Evolutionary conservation across 208 protist species (phyloP).

Genomic region (Trypanosoma boissoni): DNA sequence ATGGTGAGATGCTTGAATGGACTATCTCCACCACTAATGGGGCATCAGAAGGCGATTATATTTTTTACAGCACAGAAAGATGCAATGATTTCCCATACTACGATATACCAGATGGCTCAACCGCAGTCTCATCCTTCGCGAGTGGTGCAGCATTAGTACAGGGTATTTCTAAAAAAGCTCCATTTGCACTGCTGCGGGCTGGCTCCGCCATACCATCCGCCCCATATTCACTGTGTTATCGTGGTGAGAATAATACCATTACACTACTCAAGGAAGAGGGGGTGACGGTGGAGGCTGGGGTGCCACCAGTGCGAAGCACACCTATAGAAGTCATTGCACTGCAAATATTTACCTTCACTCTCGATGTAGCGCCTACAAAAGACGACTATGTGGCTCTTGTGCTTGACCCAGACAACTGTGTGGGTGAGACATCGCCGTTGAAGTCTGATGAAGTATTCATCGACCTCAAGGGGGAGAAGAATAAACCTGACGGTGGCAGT

Average conservation of each 20-base stretch:
- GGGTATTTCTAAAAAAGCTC: background rate
- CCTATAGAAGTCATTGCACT: slow-evolving; percentile 27
- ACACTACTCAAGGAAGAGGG: slow-evolving; percentile 37
- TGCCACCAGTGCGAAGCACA: slow-evolving; percentile 34
- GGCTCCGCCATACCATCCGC: background rate
- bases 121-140: slow-evolving; percentile 5
- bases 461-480: background rate
- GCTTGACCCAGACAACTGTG: slow-evolving; percentile 38
- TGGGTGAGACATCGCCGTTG: slow-evolving; percentile 22
- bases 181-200: slow-evolving; percentile 17
- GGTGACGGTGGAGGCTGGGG: slow-evolving; percentile 40
- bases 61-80: slow-evolving; percentile 71
- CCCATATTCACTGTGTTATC: slow-evolving; percentile 72
- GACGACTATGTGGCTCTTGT: slow-evolving; percentile 70
- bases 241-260: slow-evolving; percentile 9
- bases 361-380: slow-evolving; percentile 40
- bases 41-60: slow-evolving; percentile 25
- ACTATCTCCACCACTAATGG: slow-evolving; percentile 35
- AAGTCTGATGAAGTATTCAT: slow-evolving; percentile 12
- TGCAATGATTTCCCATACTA: slow-evolving; percentile 82
- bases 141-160: slow-evolving; percentile 18
- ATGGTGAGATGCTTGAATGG: slow-evolving; percentile 69
- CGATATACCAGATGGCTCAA: slow-evolving; percentile 10
- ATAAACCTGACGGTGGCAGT: background rate
- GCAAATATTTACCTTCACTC: slow-evolving; percentile 37